Conservation (phyloP, 2,329 filamentous ascomycete genomes). For the Thielaviopsis euricoi region DNA sequence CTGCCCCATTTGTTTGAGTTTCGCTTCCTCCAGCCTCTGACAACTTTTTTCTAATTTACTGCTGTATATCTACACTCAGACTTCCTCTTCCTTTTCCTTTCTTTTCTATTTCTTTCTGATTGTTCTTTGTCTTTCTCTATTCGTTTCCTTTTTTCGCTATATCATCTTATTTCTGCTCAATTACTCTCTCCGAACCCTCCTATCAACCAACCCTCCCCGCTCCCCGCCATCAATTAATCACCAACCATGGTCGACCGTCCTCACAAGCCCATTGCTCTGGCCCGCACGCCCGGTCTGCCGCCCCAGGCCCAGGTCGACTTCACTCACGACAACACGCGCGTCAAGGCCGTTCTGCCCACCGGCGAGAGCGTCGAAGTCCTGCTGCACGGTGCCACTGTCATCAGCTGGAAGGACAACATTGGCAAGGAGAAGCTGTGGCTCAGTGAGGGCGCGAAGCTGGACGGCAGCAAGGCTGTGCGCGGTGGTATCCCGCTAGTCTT, state of each 20-base stretch:
- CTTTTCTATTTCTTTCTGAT: not conserved
- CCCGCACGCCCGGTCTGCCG: constrained; percentile 55
- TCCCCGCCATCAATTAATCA: not conserved
- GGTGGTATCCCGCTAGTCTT: constrained; percentile 90
- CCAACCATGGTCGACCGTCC: constrained; percentile 60
- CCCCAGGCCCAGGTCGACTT: constrained; percentile 64
- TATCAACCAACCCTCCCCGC: no score
- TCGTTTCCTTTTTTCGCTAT: not conserved
- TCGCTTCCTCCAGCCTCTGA: not conserved
- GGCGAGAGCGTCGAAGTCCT: constrained; percentile 77
- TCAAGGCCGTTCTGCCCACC: constrained; percentile 67
- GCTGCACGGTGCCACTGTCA: constrained; percentile 82
- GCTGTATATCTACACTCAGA: not conserved
- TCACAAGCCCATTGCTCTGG: constrained; percentile 66
- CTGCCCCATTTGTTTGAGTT: not conserved
- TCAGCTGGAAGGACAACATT: constrained; percentile 74
- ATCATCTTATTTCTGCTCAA: not conserved
- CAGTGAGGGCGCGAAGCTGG: constrained; percentile 62
- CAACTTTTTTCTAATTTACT: not conserved
- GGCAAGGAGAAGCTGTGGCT: constrained; percentile 76
- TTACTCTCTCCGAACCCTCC: not conserved
- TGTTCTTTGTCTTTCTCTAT: not conserved
- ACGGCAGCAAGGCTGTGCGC: constrained; percentile 77
- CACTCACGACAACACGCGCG: constrained; percentile 50
- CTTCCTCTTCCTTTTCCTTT: not conserved